Percentiles rank a stretch among this genome's conserved stretches.
Conservation (phyloP, 257 asterid genomes). For the Scutellaria galericulata region DNA sequence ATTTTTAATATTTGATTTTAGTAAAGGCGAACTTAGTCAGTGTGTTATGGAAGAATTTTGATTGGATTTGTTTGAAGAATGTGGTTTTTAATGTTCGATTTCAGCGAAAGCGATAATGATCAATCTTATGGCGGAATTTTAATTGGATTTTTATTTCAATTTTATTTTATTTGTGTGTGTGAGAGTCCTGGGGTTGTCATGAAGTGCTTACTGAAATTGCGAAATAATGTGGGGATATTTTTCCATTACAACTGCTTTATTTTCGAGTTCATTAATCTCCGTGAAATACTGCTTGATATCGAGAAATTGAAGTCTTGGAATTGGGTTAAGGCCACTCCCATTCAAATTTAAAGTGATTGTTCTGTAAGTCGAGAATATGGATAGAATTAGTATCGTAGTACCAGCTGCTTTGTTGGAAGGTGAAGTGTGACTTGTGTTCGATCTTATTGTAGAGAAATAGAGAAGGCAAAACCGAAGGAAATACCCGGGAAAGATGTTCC, state of each 20-base stretch:
- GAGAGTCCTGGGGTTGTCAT: neutral
- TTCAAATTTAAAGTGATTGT: constrained; percentile 2
- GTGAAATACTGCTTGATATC: neutral
- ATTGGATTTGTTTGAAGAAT: neutral
- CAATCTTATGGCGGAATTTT: too few species aligned
- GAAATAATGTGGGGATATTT: neutral
- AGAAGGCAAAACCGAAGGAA: constrained; percentile 74
- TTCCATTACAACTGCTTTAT: neutral
- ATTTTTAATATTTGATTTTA: neutral
- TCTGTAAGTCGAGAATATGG: constrained; percentile 14
- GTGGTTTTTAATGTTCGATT: too few species aligned
- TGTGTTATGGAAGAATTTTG: neutral
- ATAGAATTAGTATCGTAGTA: neutral
- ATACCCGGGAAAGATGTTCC: constrained; percentile 60
- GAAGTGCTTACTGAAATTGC: neutral
- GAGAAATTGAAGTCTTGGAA: neutral
- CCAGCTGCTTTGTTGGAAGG: neutral
- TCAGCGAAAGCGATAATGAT: too few species aligned
- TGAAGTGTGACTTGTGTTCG: constrained; percentile 2
- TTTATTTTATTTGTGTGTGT: too few species aligned
- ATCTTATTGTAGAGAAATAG: constrained; percentile 57
- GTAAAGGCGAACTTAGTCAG: neutral
- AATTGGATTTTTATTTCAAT: too few species aligned
- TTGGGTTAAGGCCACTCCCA: neutral
- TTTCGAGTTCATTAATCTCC: neutral